Evolutionary conservation across 495 filamentous ascomycete species (phyloP).

Genomic region (Astrocystis sublimbata): DNA sequence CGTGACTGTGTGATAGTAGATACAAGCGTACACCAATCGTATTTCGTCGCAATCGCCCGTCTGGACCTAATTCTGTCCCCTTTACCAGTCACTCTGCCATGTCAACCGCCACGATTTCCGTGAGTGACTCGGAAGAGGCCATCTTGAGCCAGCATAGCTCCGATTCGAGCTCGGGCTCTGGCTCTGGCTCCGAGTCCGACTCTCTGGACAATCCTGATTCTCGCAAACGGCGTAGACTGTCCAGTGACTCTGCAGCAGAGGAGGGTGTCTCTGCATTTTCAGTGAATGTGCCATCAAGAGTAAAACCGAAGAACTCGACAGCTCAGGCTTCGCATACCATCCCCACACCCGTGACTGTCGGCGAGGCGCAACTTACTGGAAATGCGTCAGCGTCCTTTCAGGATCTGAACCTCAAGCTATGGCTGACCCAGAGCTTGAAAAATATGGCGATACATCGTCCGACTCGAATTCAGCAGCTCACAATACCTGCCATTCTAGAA

Average conservation of each 20-base stretch:
- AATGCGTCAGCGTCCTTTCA: conserved; percentile 67
- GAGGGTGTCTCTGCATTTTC: conserved; percentile 25
- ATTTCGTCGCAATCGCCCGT: not conserved
- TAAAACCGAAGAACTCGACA: conserved; percentile 39
- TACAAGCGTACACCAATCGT: conserved; percentile 7
- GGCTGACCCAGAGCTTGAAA: conserved; percentile 82
- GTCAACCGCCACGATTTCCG: conserved; percentile 6
- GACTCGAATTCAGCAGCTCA: conserved; percentile 87
- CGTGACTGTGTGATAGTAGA: conserved; percentile 18
- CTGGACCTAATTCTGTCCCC: not conserved
- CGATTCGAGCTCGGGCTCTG: conserved; percentile 24
- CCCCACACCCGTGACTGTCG: conserved; percentile 22
- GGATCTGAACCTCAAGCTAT: conserved; percentile 73
- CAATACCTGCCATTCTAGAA: conserved; percentile 86
- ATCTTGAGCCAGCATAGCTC: conserved; percentile 14
- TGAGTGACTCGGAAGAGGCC: conserved; percentile 20
- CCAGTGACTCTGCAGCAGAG: conserved; percentile 25
- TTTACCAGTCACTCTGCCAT: conserved; percentile 14
- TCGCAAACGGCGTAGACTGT: conserved; percentile 52
- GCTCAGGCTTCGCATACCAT: not conserved
- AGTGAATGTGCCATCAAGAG: conserved; percentile 50
- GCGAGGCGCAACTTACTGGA: conserved; percentile 27
- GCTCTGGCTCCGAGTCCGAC: conserved; percentile 37
- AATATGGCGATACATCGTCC: conserved; percentile 87
- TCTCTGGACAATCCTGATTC: conserved; percentile 47